Base-by-base conservation (phyloP, 192 early-diverging fungal genomes). In the Radiomyces spectabilis region DNA sequence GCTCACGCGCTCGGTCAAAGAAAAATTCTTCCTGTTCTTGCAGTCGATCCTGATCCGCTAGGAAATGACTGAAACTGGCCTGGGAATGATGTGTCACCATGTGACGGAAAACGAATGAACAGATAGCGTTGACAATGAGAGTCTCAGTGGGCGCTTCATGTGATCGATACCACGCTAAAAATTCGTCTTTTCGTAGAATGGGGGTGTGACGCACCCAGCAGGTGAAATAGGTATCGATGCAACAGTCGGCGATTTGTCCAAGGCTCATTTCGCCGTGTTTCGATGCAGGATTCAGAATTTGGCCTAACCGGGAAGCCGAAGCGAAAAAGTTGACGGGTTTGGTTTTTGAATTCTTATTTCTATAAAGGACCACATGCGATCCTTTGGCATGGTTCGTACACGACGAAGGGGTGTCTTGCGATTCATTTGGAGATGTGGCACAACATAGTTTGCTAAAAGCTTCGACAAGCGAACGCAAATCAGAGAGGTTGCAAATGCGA, bases 101-200 rank as follows among this genome's bases (percentile, higher is more conserved):
- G 24, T 69, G 67, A 13, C 40, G 35, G 35, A 62, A 61, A 8
- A 40, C 44, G 33, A 45, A 55, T 22, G 37, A 39, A 52, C 54
- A 57, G 29, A 69, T 63, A 25, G 67, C 67, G 40, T 69, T 69
- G 24, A 69, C 67, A 32, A 69, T 48, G 27, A 69, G 44, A 13
- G 54, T 50, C 31, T 69, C 51, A 4, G 32, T 15, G 1, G 67
- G 61, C 8, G 38, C 10, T 6, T 41, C 12, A 29, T 63, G 51
- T 3, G 29, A 30, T 10, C 49, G 30, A 38, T 69, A 69, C 67
- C 67, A 69, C n/a, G 26, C 30, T 41, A 63, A 59, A 43, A 69
- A 69, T 48, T 69, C 55, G 19, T 62, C 48, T 37, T 50, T 49
- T 31, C 55, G 27, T 5, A 69, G 26, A 6, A 69, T 57, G 3